Evolutionary conservation across 129 eudicot genomes (phyloP), one percentile per base, ranked within the genome.

Genomic region (Deinandra increscens): DNA sequence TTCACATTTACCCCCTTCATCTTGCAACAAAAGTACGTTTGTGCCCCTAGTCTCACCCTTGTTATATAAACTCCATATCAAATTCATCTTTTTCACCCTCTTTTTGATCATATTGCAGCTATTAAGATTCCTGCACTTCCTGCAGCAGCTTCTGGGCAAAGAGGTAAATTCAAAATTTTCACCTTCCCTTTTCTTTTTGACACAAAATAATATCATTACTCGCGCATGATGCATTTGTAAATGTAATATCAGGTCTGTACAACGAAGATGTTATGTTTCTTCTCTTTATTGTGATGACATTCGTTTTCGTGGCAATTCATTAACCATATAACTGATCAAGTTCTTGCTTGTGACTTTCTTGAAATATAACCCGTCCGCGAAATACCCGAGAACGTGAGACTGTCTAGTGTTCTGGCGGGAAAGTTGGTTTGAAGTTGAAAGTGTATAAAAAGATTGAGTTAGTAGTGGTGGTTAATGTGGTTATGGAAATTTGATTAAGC

Each of bases 121-220:
- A 49, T 89, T 77, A 93, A 83, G 76, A 84, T 93, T 74, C 98
- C 98, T 15, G 98, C 95, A 33, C 98, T 93, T 80, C 98, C 98
- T 73, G 98, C 98, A 22, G 98, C 95, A 74, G 97, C 98, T 65
- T 93, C 98, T 17, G 97, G 95, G 38, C 87, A 89, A 75, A 83
- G 44, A 39, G 81, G 98, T 93, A 81, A 33, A 10, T 43, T 55
- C 41, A 53, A 53, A 17, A n/a, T 70, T 59, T 12, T 36, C 67
- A n/a, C 39, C 13, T 48, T 59, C 23, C 17, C 5, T 11, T 46
- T 26, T 46, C 55, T 4, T 36, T 36, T 36, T 6, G 39, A 7
- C 6, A 4, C 5, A 4, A 5, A 36, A 36, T 36, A 51, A n/a
- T 0, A 18, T 39, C 38, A 8, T 71, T 58, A 59, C 20, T 31